Percentiles rank a stretch among this genome's conserved stretches.
Evolutionary conservation across 2,329 filamentous ascomycete genomes (phyloP).

Genomic region (Colletotrichum theobromicola): DNA sequence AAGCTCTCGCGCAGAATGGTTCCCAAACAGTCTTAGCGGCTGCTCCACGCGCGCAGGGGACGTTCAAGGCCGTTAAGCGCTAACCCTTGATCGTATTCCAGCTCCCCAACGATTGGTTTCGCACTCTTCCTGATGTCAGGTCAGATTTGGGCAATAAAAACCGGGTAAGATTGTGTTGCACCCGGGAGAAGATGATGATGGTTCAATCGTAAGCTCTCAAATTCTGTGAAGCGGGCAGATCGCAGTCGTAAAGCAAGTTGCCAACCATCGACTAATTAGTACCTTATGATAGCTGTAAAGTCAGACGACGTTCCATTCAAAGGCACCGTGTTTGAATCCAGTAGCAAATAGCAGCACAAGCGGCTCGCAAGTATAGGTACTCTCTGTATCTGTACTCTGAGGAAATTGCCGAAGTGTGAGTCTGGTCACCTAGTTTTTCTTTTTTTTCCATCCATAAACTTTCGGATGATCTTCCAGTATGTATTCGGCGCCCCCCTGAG

Average conservation of each 20-base stretch:
- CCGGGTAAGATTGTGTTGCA: not conserved
- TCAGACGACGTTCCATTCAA: no score
- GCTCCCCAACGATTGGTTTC: not conserved
- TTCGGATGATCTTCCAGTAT: not conserved
- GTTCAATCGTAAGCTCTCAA: not conserved
- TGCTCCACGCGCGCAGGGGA: accelerated
- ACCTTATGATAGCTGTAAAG: no score
- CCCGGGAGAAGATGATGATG: not conserved
- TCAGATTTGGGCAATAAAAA: not conserved
- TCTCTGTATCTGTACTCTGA: no score
- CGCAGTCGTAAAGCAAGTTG: no score
- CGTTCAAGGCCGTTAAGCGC: not conserved
- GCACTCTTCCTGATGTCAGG: not conserved
- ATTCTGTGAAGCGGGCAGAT: no score
- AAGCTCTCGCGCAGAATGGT: conserved; percentile 18
- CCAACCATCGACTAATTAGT: no score
- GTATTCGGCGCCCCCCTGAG: not conserved
- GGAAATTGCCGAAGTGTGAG: no score
- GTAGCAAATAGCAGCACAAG: no score
- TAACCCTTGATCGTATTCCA: not conserved
- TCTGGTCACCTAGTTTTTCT: no score
- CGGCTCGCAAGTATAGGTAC: no score
- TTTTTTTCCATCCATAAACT: no score
- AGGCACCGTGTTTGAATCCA: no score
- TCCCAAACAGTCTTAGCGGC: not conserved